These are phyloP conservation scores for Diospyros lotus DNA, from an alignment of 148 eudicot species.

Conservation along the genomic window DNA sequence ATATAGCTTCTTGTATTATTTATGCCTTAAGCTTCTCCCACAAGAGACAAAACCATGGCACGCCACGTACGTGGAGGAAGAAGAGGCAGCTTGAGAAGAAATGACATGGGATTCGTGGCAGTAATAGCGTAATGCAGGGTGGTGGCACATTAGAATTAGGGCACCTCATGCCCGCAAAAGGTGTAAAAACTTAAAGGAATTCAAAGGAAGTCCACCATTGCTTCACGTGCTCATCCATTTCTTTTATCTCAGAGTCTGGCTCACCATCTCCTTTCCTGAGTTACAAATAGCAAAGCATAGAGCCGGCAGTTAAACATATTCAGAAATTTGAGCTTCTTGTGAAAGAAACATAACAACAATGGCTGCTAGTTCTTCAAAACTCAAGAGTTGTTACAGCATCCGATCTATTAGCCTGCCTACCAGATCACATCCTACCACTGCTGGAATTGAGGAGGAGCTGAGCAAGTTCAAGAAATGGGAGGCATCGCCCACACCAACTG, in stretches of 20 bases:
- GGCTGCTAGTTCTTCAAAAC: slow-evolving; percentile 8
- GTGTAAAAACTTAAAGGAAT: too few species aligned
- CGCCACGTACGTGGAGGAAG: too few species aligned
- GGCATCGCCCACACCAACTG: slow-evolving; percentile 6
- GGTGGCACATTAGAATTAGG: neutral
- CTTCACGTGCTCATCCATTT: neutral
- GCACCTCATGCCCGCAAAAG: neutral
- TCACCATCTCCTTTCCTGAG: neutral
- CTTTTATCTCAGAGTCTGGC: neutral
- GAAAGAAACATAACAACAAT: neutral
- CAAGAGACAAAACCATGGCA: neutral
- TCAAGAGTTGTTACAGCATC: slow-evolving; percentile 5
- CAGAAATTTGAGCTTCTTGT: neutral
- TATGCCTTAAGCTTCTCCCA: neutral
- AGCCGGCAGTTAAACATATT: neutral
- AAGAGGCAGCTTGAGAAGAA: neutral
- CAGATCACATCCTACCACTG: slow-evolving; percentile 16
- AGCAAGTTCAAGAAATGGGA: slow-evolving; percentile 16
- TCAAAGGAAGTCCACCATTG: neutral
- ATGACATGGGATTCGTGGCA: neutral
- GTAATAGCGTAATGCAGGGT: slow-evolving; percentile 8
- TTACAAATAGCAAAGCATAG: slow-evolving; percentile 3
- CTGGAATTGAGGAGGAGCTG: slow-evolving; percentile 16
- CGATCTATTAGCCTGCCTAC: slow-evolving; percentile 21
- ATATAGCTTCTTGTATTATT: neutral